phyloP scores from a whole-genome alignment of 805 yeast genomes.

The Nakazawaea siamensis region DNA sequence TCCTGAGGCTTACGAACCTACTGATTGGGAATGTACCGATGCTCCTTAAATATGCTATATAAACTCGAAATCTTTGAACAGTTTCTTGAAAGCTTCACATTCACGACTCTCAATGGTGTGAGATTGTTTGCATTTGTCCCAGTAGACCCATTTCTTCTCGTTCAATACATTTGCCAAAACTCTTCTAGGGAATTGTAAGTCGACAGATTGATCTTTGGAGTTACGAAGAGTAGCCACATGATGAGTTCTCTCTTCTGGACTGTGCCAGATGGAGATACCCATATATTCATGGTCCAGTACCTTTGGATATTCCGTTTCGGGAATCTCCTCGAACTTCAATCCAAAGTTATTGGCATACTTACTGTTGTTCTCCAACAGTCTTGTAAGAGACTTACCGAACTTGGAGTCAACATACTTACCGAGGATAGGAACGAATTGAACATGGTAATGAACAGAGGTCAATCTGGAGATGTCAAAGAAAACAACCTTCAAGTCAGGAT shows the following conservation, averaged over 20 bases:
- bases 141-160: conserved; percentile 53
- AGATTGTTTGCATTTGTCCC: conserved; percentile 73
- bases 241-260: conserved; percentile 13
- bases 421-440: conserved; percentile 70
- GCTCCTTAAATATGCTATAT: conserved; percentile 35
- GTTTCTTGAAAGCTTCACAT: conserved; percentile 51
- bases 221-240: conserved; percentile 16
- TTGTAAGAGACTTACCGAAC: conserved; percentile 38
- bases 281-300: conserved; percentile 20
- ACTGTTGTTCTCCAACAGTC: conserved; percentile 40
- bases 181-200: conserved; percentile 78
- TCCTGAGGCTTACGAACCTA: conserved; percentile 57
- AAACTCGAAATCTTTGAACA: conserved; percentile 48
- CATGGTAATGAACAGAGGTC: conserved; percentile 65
- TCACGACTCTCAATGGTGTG: conserved; percentile 55
- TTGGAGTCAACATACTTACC: conserved; percentile 24
- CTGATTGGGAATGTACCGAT: conserved; percentile 70
- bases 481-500: conserved; percentile 41
- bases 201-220: conserved; percentile 28
- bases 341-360: conserved; percentile 32
- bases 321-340: conserved; percentile 28
- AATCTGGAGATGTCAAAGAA: conserved; percentile 63
- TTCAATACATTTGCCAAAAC: conserved; percentile 60
- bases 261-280: conserved; percentile 19
- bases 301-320: conserved; percentile 4